Evolutionary conservation across 2,329 filamentous ascomycete genomes (phyloP), one percentile per base, ranked within the genome.

Genomic region (Talaromyces albobiverticillius): DNA sequence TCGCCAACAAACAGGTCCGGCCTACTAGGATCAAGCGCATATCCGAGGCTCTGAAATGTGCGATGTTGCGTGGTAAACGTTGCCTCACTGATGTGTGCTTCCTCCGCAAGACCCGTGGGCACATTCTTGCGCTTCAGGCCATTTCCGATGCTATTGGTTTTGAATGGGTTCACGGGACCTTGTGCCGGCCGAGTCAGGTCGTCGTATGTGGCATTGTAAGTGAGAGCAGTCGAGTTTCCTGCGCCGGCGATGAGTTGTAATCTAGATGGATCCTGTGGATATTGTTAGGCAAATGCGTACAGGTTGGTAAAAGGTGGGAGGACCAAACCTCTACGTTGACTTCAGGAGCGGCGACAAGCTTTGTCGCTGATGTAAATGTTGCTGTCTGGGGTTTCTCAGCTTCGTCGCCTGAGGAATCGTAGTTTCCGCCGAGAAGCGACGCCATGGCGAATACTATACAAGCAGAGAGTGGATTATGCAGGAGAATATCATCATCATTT

Each of bases 51-150:
- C 68, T 93, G 87, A 57, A 94, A 82, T 1, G 90, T 91, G 54
- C 90, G 87, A 68, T 96, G 92, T 60, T 94, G 91, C 65, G 83
- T 84, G 62, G 90, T 85, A 69, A 99, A 99, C 0, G 89, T 91
- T 59, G 93, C 84, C 66, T 97, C 94, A 70, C 90, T 95, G 60
- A 99, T 84, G 62, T 84, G 89, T 0, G 89, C 91, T 72, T 99
- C 93, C 62, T 94, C 83, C 2, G 94, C 94, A 64, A 83, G 87
- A 10, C 94, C 94, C 0, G 94, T 96, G 10, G 89, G 80, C 1
- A 92, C 80, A 58, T 91, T 93, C 67, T 92, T 93, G 57, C 89
- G 84, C 72, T 92, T 93, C 56, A 85, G 68, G 1, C 74, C 72
- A 46, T 76, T 82, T 18, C 62, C 66, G 13, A 72, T 68, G 16